Evolutionary conservation across 2,329 filamentous ascomycete genomes (phyloP).

Genomic region (Teratosphaeria zuluensis): DNA sequence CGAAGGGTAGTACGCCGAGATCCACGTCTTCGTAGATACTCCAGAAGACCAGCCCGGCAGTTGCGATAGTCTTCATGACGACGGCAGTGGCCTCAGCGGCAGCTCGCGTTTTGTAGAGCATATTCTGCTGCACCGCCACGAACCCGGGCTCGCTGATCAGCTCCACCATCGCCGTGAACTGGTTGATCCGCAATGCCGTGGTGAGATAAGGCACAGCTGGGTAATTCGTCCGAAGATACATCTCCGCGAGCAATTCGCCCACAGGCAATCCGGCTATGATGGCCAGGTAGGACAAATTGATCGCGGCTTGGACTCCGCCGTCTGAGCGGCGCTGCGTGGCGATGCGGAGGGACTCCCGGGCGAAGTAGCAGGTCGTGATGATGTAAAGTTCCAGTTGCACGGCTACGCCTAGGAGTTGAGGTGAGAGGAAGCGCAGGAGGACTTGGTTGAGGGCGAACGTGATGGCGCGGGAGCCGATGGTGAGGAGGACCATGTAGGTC

Average conservation of each 20-base stretch:
- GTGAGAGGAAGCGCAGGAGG: slow-evolving; percentile 78
- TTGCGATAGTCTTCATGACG: slow-evolving; percentile 63
- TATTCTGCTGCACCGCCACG: slow-evolving; percentile 71
- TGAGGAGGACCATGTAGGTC: slow-evolving; percentile 76
- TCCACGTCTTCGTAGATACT: slow-evolving; percentile 44
- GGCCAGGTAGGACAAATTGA: slow-evolving; percentile 81
- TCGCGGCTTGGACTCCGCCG: slow-evolving; percentile 56
- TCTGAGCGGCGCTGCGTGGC: slow-evolving; percentile 65
- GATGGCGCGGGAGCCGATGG: slow-evolving; percentile 74
- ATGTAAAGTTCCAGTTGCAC: slow-evolving; percentile 90
- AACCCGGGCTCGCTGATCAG: slow-evolving; percentile 82
- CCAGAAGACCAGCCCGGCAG: slow-evolving; percentile 61
- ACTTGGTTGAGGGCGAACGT: slow-evolving; percentile 91
- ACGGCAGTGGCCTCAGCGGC: slow-evolving; percentile 76
- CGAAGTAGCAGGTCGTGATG: slow-evolving; percentile 87
- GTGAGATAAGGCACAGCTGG: slow-evolving; percentile 53
- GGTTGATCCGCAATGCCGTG: slow-evolving; percentile 45
- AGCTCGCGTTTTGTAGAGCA: slow-evolving; percentile 72
- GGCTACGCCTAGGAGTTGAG: slow-evolving; percentile 71
- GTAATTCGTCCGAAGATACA: slow-evolving; percentile 53
- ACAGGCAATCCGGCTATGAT: slow-evolving; percentile 48
- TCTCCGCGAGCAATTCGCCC: slow-evolving; percentile 52
- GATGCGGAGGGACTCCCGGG: slow-evolving; percentile 82
- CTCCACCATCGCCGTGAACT: slow-evolving; percentile 57
- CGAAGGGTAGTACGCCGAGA: slow-evolving; percentile 77